Evolutionary conservation across 768 basidiomycete genomes (phyloP), one percentile per base, ranked within the genome.

Genomic region (Pleurotus pulmonarius): DNA sequence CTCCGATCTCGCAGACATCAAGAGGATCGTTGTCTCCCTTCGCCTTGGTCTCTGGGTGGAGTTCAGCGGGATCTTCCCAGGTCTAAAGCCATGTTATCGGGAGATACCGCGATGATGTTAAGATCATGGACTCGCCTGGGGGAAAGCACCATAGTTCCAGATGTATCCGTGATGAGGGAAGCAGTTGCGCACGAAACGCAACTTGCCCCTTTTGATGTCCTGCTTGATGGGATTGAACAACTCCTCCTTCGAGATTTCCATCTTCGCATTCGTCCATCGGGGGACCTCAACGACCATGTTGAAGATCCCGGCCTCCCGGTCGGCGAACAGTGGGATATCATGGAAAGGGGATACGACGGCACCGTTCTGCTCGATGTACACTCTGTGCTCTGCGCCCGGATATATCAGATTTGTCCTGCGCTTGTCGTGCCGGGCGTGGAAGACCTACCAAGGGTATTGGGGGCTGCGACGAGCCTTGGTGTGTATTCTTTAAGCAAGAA

Each of bases 121-220:
- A 34, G 29, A 38, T 24, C 5, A 41, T 8, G 67, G 84, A 47
- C 56, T 88, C 24, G 26, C 94, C 85, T 96, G 94, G 59, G 96
- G 96, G 86, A 99, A 97, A 58, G 95, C 94, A 66, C 96, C 96
- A 69, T 99, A 99, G 83, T 99, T 99, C 97, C 97, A 99, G 80
- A 99, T 94, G 82, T 98, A 95, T 38, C 97, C 96, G 70, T 98
- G 95, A 80, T 99, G 97, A 64, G 97, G 97, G 90, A 99, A 99
- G 76, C 97, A 98, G 83, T 98, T 98, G 76, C 97, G 89, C 64
- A 99, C 97, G 74, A 82, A 98, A 66, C 97, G 91, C 72, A 98
- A 77, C 68, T 90, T 92, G 66, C 93, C 93, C 76, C 92, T 94
- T 79, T 97, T 98, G 73, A 91, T 88, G 72, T 98, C 96, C 78